These are phyloP conservation scores for Thymus mandschuricus DNA, from an alignment of 257 asterid genomes.

Conservation along the genomic window DNA sequence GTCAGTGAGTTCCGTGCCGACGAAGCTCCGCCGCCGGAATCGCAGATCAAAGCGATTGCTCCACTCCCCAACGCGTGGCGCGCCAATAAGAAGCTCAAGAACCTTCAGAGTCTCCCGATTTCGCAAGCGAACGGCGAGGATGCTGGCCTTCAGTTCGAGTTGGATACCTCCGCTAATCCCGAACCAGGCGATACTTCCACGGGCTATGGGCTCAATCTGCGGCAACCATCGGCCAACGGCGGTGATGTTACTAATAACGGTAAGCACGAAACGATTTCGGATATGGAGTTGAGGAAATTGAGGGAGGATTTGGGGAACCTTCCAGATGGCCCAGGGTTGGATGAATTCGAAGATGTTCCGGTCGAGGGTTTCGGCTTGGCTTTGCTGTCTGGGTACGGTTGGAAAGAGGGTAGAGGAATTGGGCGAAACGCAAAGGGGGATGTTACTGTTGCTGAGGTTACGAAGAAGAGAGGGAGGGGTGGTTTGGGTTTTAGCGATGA, in stretches of 20 bases:
- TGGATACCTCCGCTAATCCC: constrained; percentile 42
- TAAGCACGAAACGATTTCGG: constrained; percentile 32
- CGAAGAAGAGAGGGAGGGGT: constrained; percentile 66
- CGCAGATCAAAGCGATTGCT: constrained; percentile 32
- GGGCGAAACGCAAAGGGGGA: constrained; percentile 76
- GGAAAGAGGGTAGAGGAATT: constrained; percentile 81
- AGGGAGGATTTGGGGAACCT: constrained; percentile 61
- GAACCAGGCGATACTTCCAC: constrained; percentile 49
- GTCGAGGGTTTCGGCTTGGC: constrained; percentile 80
- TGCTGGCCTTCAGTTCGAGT: constrained; percentile 58
- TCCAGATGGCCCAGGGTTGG: constrained; percentile 63
- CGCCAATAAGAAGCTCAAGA: constrained; percentile 36
- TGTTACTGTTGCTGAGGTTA: constrained; percentile 51
- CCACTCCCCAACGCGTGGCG: constrained; percentile 63
- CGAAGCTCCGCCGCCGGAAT: constrained; percentile 42
- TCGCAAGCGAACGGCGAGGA: constrained; percentile 45
- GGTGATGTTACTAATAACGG: neutral
- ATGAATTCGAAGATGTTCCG: constrained; percentile 68
- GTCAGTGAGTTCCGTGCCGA: constrained; percentile 63
- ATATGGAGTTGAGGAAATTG: constrained; percentile 52
- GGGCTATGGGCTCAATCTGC: constrained; percentile 69
- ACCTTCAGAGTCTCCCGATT: constrained; percentile 45
- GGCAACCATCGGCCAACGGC: constrained; percentile 34
- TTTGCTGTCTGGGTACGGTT: constrained; percentile 73
- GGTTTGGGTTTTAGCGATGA: constrained; percentile 71